Conservation (phyloP, 2,329 filamentous ascomycete genomes). For the Xylariomycetidae sp. region DNA sequence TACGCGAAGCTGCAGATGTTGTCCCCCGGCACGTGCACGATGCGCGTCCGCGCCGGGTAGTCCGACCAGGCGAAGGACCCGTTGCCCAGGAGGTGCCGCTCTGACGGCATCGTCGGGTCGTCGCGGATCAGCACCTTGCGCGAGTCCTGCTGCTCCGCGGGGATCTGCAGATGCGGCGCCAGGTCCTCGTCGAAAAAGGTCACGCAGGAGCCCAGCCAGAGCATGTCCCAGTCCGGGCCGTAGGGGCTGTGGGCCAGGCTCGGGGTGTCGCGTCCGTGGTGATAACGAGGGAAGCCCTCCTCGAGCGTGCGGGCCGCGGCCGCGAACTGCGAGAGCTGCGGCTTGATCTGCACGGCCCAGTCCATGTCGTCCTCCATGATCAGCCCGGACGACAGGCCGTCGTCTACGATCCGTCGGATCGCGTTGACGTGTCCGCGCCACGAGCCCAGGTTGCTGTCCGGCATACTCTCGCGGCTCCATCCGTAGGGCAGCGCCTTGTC, state of each 20-base stretch:
- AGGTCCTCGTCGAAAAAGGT: slow-evolving; percentile 27
- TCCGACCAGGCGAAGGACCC: slow-evolving; percentile 19
- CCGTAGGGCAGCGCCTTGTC: slow-evolving; percentile 36
- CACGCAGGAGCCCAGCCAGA: slow-evolving; percentile 49
- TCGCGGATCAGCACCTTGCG: slow-evolving; percentile 17
- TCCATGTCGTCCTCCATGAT: slow-evolving; percentile 42
- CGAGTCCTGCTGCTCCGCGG: slow-evolving; percentile 9
- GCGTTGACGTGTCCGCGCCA: slow-evolving; percentile 34
- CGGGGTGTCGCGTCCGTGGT: too few species aligned
- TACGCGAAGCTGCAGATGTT: slow-evolving; percentile 36
- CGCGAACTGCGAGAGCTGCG: slow-evolving; percentile 26
- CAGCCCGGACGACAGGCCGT: slow-evolving; percentile 31
- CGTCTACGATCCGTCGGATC: slow-evolving; percentile 28
- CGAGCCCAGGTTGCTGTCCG: slow-evolving; percentile 31
- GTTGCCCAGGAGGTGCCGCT: slow-evolving; percentile 19
- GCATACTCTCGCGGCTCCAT: slow-evolving; percentile 19
- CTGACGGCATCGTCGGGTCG: slow-evolving; percentile 23
- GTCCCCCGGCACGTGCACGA: slow-evolving; percentile 30
- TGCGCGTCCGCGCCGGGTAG: slow-evolving; percentile 27
- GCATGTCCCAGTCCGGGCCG: slow-evolving; percentile 47
- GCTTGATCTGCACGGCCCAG: slow-evolving; percentile 35
- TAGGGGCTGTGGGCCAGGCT: slow-evolving; percentile 32
- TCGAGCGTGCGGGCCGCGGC: slow-evolving; percentile 10
- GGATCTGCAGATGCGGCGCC: slow-evolving; percentile 16
- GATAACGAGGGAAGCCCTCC: slow-evolving; percentile 8